Conservation (phyloP, 345 rosid genomes). For the Lagerstroemia speciosa region DNA sequence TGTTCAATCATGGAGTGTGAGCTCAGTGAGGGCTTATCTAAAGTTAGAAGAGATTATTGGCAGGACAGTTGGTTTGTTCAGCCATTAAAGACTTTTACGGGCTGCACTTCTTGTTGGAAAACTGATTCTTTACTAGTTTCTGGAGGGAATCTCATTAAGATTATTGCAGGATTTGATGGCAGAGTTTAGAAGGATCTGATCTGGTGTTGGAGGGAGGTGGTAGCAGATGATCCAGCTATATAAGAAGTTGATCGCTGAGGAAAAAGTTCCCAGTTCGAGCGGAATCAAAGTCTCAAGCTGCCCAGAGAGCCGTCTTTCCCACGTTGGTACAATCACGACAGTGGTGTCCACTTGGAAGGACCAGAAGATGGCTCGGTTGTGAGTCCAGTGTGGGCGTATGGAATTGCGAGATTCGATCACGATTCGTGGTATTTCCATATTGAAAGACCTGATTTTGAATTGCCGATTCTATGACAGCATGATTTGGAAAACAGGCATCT, state of each 20-base stretch:
- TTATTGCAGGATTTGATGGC: neutral
- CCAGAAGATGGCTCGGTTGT: conserved; percentile 11
- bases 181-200: conserved; percentile 10
- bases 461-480: conserved; percentile 22
- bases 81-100: no score
- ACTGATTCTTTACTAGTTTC: no score
- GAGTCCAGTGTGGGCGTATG: no score
- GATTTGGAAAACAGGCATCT: conserved; percentile 19
- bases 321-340: conserved; percentile 26
- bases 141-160: no score
- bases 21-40: no score
- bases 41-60: no score
- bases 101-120: no score
- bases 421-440: no score
- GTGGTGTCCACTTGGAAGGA: conserved; percentile 14
- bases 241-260: conserved; percentile 12
- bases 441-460: conserved; percentile 24
- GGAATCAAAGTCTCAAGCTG: conserved; percentile 19
- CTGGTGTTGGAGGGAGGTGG: conserved; percentile 25
- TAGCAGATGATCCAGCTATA: conserved; percentile 17
- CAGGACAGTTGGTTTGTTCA: no score
- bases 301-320: conserved; percentile 38
- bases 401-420: no score
- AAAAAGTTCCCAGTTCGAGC: conserved; percentile 12
- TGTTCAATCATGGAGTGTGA: no score